These are phyloP conservation scores for Keithomyces neogunnii DNA, from an alignment of 2,329 filamentous ascomycete species.

Conservation along the genomic window DNA sequence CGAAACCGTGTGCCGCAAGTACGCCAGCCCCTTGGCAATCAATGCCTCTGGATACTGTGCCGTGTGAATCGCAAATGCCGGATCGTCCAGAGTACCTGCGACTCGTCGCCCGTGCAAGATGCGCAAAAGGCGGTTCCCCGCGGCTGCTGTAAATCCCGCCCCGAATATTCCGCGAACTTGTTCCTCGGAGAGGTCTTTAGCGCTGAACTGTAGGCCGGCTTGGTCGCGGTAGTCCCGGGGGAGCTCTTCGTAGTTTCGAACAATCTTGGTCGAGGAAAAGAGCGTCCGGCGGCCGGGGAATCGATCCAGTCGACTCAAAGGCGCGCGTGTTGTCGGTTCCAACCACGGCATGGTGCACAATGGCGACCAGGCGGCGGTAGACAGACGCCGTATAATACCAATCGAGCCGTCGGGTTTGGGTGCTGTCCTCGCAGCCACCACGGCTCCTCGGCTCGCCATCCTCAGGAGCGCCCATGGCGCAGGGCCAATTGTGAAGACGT, in stretches of 20 bases:
- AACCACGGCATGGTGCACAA: not conserved
- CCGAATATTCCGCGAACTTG: conserved; percentile 45
- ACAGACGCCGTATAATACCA: conserved; percentile 9
- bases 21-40: conserved; percentile 39
- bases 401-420: not conserved
- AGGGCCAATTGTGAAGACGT: conserved; percentile 14
- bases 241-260: conserved; percentile 49
- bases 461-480: conserved; percentile 22
- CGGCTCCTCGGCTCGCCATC: conserved; percentile 16
- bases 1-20: conserved; percentile 44
- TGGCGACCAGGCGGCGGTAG: conserved; percentile 1
- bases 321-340: not conserved
- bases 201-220: conserved; percentile 44
- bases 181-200: conserved; percentile 35
- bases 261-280: conserved; percentile 26
- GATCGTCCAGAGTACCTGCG: conserved; percentile 55
- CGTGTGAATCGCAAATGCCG: conserved; percentile 40
- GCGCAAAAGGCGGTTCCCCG: conserved; percentile 45
- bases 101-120: conserved; percentile 56
- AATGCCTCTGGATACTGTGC: conserved; percentile 32
- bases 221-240: conserved; percentile 48
- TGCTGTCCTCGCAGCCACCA: not conserved
- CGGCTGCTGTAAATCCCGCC: conserved; percentile 29
- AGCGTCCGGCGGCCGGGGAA: conserved; percentile 21
- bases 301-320: not conserved